A percentile compares a stretch with the other conserved stretches of the same genome.
These are phyloP conservation scores for Diplodia seriata DNA, from an alignment of 2,329 filamentous ascomycete genomes.

Conservation along the genomic window DNA sequence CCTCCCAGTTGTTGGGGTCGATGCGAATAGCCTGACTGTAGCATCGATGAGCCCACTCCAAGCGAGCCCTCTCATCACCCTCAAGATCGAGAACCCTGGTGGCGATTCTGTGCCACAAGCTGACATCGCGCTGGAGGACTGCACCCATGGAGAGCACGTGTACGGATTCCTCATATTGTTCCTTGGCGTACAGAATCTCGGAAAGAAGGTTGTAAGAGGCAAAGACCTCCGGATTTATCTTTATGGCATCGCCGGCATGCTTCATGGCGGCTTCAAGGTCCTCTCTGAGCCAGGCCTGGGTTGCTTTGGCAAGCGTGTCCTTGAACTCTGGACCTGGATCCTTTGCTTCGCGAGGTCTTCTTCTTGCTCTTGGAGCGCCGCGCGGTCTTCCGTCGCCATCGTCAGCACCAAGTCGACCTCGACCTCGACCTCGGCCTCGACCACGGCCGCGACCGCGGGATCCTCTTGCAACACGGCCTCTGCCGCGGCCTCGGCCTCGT, in stretches of 20 bases:
- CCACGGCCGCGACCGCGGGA: conserved; percentile 38
- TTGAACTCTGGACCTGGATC: conserved; percentile 77
- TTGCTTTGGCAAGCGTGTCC: conserved; percentile 69
- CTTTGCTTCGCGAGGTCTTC: conserved; percentile 62
- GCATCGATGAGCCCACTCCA: conserved; percentile 60
- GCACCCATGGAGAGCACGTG: conserved; percentile 65
- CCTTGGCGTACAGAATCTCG: conserved; percentile 63
- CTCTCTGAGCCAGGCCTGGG: conserved; percentile 69
- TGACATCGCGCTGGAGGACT: conserved; percentile 62
- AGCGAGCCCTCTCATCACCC: conserved; percentile 52
- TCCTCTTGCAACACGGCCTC: conserved; percentile 14
- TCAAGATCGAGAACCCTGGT: conserved; percentile 60
- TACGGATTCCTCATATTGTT: conserved; percentile 63
- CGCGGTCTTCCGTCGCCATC: conserved; percentile 34
- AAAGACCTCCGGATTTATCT: conserved; percentile 67
- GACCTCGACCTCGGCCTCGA: conserved; percentile 36
- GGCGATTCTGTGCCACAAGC: conserved; percentile 65
- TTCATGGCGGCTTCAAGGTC: conserved; percentile 60
- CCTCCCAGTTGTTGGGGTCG: conserved; percentile 59
- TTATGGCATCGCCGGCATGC: conserved; percentile 45
- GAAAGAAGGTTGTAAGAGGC: conserved; percentile 66
- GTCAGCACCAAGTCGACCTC: conserved; percentile 15
- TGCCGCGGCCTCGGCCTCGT: conserved; percentile 21
- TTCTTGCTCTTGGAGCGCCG: conserved; percentile 39
- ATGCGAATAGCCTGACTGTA: conserved; percentile 62